Evolutionary conservation across 1,284 basidiomycete species (phyloP).

Genomic region (Pyrrhoderma noxium): DNA sequence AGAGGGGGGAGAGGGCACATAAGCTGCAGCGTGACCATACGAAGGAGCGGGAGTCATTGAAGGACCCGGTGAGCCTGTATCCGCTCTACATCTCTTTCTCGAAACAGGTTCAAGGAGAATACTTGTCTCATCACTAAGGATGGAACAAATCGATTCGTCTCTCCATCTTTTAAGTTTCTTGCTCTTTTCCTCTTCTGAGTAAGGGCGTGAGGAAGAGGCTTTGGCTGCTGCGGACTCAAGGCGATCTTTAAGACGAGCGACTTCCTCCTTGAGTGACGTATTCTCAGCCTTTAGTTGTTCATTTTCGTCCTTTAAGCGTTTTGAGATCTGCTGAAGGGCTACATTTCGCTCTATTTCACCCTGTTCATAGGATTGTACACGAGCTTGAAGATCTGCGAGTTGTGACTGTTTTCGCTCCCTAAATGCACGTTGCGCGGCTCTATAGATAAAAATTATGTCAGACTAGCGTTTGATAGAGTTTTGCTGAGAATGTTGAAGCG

Average conservation of each 20-base stretch:
- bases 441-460: conserved; percentile 28
- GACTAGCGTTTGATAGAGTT: neutral
- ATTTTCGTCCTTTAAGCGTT: conserved; percentile 85
- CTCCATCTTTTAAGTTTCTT: conserved; percentile 46
- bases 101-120: conserved; percentile 26
- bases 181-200: neutral
- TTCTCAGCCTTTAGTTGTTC: conserved; percentile 64
- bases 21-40: conserved; percentile 13
- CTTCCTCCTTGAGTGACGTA: conserved; percentile 48
- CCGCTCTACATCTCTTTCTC: conserved; percentile 42
- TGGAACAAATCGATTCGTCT: conserved; percentile 36
- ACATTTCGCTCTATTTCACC: conserved; percentile 87
- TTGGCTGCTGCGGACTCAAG: conserved; percentile 30
- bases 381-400: conserved; percentile 83
- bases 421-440: conserved; percentile 86
- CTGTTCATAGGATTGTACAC: conserved; percentile 80
- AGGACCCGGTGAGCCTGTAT: conserved; percentile 27
- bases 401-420: conserved; percentile 87
- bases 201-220: neutral
- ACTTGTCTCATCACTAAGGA: conserved; percentile 21
- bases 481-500: conserved; percentile 17
- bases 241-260: conserved; percentile 45
- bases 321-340: conserved; percentile 78
- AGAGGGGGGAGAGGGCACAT: conserved; percentile 32
- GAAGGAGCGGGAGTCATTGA: conserved; percentile 20